Conservation (phyloP, 345 rosid species). For the Camelina neglecta region DNA sequence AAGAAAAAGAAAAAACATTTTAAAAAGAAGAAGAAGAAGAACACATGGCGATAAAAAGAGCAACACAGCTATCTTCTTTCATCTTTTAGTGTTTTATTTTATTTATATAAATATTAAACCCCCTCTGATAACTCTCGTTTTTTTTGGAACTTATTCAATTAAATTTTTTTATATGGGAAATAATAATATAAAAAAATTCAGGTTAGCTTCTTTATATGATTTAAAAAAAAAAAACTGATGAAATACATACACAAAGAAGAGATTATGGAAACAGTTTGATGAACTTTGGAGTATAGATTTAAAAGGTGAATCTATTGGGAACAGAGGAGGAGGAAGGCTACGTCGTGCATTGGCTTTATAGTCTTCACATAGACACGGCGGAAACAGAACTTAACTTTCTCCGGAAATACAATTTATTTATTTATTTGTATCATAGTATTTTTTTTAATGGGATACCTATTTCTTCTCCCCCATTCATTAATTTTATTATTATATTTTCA, state of each 20-base stretch:
- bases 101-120: background rate
- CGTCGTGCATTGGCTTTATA: constrained; percentile 34
- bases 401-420: background rate
- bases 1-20: background rate
- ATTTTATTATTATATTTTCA: too few species aligned
- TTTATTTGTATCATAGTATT: background rate
- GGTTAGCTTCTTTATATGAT: background rate
- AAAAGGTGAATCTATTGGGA: background rate
- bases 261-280: constrained; percentile 24
- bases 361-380: constrained; percentile 29
- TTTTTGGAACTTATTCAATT: background rate
- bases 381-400: constrained; percentile 38
- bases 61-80: constrained; percentile 36
- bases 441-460: background rate
- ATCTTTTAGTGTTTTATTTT: background rate
- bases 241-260: constrained; percentile 8
- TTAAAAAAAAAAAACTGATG: background rate
- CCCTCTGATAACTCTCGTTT: background rate
- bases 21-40: constrained; percentile 22
- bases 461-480: background rate
- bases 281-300: background rate
- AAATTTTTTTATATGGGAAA: background rate
- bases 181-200: background rate
- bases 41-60: constrained; percentile 41
- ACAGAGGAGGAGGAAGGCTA: constrained; percentile 11